These are phyloP conservation scores for Musa itinerans DNA, from an alignment of 176 grass and related monocot genomes.

Conservation along the genomic window DNA sequence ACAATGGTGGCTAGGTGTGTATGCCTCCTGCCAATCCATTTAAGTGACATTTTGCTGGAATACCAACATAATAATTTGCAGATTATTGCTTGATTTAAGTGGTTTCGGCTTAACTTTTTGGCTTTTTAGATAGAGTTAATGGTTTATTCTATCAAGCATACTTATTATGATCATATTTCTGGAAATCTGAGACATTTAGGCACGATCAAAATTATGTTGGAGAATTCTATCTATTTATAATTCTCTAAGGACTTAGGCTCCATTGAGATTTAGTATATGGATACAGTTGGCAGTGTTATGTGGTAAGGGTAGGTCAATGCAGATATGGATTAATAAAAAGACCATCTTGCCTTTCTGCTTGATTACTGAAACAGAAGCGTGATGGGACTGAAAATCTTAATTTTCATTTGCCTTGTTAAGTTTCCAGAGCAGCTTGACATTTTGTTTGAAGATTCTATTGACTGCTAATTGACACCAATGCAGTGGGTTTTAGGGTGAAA, in stretches of 20 bases:
- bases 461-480: background rate
- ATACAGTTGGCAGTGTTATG: background rate
- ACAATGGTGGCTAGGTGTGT: conserved; percentile 91
- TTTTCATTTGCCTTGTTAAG: background rate
- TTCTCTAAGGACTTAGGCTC: background rate
- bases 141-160: background rate
- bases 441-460: background rate
- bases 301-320: background rate
- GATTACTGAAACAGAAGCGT: background rate
- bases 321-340: background rate
- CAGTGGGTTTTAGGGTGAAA: too few relatives aligned
- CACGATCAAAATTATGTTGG: background rate
- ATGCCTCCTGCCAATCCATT: background rate
- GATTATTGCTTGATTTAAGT: background rate
- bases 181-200: background rate
- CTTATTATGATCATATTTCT: background rate
- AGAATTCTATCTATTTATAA: background rate
- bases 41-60: background rate
- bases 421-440: background rate
- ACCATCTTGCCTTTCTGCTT: background rate
- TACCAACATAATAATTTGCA: background rate
- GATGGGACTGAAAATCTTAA: background rate
- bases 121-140: background rate
- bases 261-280: background rate
- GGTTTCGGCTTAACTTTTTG: background rate